Base-by-base conservation (phyloP, 1,139 yeast genomes). In the Lodderomyces theae region DNA sequence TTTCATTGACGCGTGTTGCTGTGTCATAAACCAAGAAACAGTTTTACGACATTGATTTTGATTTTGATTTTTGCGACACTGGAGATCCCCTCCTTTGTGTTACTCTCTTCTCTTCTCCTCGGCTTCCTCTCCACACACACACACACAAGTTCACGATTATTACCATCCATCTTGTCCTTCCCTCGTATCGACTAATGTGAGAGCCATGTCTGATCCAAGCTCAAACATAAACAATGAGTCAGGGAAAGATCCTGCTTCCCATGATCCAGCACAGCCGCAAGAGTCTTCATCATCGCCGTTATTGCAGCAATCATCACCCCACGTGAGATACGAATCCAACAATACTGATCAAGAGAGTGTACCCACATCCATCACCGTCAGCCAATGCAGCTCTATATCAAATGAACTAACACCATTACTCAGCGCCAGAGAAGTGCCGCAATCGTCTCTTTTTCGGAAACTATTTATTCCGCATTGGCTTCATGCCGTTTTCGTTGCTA, bases 401-500 rank as follows among this genome's bases (percentile, higher is more conserved):
- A 16, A 34, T 31, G 29, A 19, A 19, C 18, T 19, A 18, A 39
- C 35, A 9, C 41, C 35, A 15, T 21, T 24, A 30, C 31, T 24
- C 2, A 12, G 31, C n/a, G 16, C 29, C 9, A 17, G 38, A 8
- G 32, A 18, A 18, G 13, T 33, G 17, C 37, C 41, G n/a, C 34
- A 39, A 8, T 8, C 23, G 41, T 22, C 45, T 41, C 22, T 30
- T n/a, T 19, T 37, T n/a, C 28, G 25, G 15, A 29, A 18, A 7
- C 29, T 37, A 9, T 30, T 29, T 11, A 17, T 21, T 22, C 35
- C 35, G 4, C 29, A 29, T 16, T 37, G 39, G 39, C 7, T 9
- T 12, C 33, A 24, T 26, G 15, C 18, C 13, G 13, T 46, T 6
- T 35, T 50, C 2, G 12, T 49, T 4, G 10, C 42, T 9, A 28